A percentile compares a stretch with the other conserved stretches of the same genome.
phyloP scores from a whole-genome alignment of 179 eudicot species.

The Vitellaria paradoxa region DNA sequence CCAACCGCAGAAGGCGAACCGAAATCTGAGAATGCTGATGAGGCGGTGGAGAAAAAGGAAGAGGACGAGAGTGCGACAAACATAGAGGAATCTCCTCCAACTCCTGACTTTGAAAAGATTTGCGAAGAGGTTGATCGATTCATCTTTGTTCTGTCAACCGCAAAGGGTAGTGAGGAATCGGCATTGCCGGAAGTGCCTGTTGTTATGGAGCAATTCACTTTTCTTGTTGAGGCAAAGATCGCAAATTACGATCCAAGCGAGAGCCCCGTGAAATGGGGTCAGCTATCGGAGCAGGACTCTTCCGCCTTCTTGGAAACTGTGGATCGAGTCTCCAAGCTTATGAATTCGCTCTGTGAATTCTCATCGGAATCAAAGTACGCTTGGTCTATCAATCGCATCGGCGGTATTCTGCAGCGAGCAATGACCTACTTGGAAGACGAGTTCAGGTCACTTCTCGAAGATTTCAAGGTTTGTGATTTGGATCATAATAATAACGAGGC shows the following conservation, averaged over 20 bases:
- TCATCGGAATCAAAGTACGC: slow-evolving; percentile 29
- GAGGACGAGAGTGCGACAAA: background rate
- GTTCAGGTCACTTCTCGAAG: slow-evolving; percentile 55
- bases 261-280: slow-evolving; percentile 25
- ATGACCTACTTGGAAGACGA: slow-evolving; percentile 78
- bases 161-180: slow-evolving; percentile 6
- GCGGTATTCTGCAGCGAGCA: slow-evolving; percentile 54
- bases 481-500: slow-evolving; percentile 3
- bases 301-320: slow-evolving; percentile 29
- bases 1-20: background rate
- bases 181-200: slow-evolving; percentile 40
- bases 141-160: slow-evolving; percentile 20
- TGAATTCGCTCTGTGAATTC: slow-evolving; percentile 25
- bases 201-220: slow-evolving; percentile 39
- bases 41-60: background rate
- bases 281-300: slow-evolving; percentile 23
- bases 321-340: slow-evolving; percentile 34
- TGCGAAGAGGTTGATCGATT: slow-evolving; percentile 50
- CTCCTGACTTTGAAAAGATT: slow-evolving; percentile 35
- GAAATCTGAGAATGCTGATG: background rate
- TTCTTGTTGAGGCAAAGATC: slow-evolving; percentile 47
- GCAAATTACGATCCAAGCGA: slow-evolving; percentile 43
- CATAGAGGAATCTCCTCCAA: slow-evolving; percentile 15
- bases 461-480: slow-evolving; percentile 20
- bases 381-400: slow-evolving; percentile 40